Conservation (phyloP, 768 basidiomycete species). For the Glaciozyma antarctica region DNA sequence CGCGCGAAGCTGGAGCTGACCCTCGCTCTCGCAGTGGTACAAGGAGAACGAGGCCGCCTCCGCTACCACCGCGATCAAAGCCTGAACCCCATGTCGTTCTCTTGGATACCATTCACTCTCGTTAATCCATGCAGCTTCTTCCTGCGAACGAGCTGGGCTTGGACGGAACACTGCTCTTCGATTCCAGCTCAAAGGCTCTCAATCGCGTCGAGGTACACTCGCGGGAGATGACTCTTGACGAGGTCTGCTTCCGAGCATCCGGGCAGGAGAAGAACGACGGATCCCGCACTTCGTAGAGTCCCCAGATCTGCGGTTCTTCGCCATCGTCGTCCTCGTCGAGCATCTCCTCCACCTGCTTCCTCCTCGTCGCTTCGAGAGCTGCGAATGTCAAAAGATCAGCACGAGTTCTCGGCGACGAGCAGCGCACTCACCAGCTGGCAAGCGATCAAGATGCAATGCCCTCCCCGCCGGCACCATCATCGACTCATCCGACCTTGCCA, state of each 20-base stretch:
- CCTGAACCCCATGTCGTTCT: too few species aligned
- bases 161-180: neutral
- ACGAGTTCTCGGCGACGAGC: too few species aligned
- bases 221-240: conserved; percentile 14
- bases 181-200: conserved; percentile 6
- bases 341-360: neutral
- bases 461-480: conserved; percentile 18
- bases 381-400: too few species aligned
- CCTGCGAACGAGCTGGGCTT: too few species aligned
- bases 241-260: conserved; percentile 5
- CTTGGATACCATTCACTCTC: too few species aligned
- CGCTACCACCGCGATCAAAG: too few species aligned
- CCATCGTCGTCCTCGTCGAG: neutral
- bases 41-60: conserved; percentile 27
- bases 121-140: too few species aligned
- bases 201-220: conserved; percentile 11
- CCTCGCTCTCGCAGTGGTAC: conserved; percentile 16
- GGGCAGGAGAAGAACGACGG: conserved; percentile 15
- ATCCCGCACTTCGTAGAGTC: conserved; percentile 16
- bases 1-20: too few species aligned
- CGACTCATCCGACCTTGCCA: neutral
- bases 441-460: conserved; percentile 12
- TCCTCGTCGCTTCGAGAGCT: neutral
- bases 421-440: neutral
- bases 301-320: neutral